Base-by-base conservation (phyloP, 1,139 yeast genomes). In the Candida tropicalis region DNA sequence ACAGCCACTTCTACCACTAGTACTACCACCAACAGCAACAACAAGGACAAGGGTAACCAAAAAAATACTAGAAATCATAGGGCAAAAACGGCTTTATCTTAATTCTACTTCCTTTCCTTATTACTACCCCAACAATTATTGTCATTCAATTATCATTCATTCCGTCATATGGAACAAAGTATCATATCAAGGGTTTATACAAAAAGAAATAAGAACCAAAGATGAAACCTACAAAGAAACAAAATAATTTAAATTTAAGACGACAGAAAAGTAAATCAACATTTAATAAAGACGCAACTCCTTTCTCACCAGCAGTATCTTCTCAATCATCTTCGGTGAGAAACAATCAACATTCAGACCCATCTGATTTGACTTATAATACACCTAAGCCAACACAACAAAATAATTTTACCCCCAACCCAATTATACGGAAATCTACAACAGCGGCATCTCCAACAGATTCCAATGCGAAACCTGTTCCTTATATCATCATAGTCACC, bases 231-330 rank as follows among this genome's bases (percentile, higher is more conserved):
- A 25, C 38, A 15, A 35, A 27, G 33, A 25, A 36, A 18, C 33
- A 20, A 16, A 17, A 27, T 18, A 20, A 9, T 5, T n/a, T 26
- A 9, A 27, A n/a, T 10, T 27, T 17, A 31, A 27, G 16, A 28
- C 39, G 33, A 11, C 22, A 28, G 15, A 20, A 28, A 10, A 34
- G 20, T 24, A 37, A 24, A 28, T 36, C 51, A 26, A 32, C 27
- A 3, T 57, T 47, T 44, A 62, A 65, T 45, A 60, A 54, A 41
- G 55, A 60, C 46, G 69, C 68, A 7, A 45, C 42, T 25, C 66
- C 68, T 2, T 64, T 65, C 44, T 43, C 58, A 27, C 69, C 67
- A 15, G 38, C 47, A n/a, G 28, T 29, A 9, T 20, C 22, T n/a
- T n/a, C n/a, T n/a, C n/a, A n/a, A n/a, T 43, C 35, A 10, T 11